Conservation (phyloP, 352 stramenopile species). For the Nothophytophthora sp. region DNA sequence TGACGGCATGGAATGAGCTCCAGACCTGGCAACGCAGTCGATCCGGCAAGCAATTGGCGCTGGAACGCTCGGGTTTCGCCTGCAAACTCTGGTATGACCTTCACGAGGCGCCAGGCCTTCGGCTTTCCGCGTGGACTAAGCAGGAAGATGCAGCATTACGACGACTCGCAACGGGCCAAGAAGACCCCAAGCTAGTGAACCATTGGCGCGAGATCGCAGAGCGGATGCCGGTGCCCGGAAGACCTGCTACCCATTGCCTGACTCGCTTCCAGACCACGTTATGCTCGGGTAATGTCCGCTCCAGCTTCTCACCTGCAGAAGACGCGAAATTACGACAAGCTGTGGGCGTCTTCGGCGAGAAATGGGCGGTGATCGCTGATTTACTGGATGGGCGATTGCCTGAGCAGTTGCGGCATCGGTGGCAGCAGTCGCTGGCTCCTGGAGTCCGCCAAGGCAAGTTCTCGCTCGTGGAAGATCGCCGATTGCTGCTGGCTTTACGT, state of each 20-base stretch:
- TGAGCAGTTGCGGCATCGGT: slow-evolving; percentile 78
- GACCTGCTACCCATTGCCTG: slow-evolving; percentile 55
- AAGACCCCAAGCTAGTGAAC: slow-evolving; percentile 44
- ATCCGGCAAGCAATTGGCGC: slow-evolving; percentile 27
- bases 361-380: slow-evolving; percentile 79
- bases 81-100: slow-evolving; percentile 80
- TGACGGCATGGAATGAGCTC: slow-evolving; percentile 53
- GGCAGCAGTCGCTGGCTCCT: slow-evolving; percentile 67
- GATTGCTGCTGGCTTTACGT: slow-evolving; percentile 58
- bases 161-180: slow-evolving; percentile 39
- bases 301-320: slow-evolving; percentile 49
- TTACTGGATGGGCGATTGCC: slow-evolving; percentile 70
- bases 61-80: slow-evolving; percentile 65
- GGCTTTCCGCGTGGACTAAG: slow-evolving; percentile 58
- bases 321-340: slow-evolving; percentile 51
- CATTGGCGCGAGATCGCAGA: slow-evolving; percentile 50
- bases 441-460: slow-evolving; percentile 73
- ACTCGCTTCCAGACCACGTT: slow-evolving; percentile 60
- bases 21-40: slow-evolving; percentile 32
- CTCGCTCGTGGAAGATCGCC: slow-evolving; percentile 69
- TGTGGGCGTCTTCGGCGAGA: slow-evolving; percentile 72
- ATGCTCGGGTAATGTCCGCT: slow-evolving; percentile 40
- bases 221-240: slow-evolving; percentile 43
- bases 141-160: slow-evolving; percentile 44
- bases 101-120: slow-evolving; percentile 56